Evolutionary conservation across 2,329 filamentous ascomycete species (phyloP).

Genomic region (Ambrosiella beaveri): DNA sequence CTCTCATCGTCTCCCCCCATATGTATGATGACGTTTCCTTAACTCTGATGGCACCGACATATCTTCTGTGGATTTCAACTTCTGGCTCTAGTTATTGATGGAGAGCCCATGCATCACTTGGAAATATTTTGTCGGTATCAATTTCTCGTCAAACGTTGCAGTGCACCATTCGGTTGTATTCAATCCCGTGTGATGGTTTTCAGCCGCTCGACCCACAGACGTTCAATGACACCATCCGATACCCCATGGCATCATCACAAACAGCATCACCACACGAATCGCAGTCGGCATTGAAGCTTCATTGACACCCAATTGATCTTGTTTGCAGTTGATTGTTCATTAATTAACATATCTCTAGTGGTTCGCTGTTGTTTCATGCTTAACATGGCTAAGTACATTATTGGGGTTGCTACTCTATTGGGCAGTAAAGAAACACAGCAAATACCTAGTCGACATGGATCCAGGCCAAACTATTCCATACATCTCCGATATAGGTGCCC

Average conservation of each 20-base stretch:
- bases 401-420: slow-evolving; percentile 56
- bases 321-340: not conserved
- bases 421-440: slow-evolving; percentile 36
- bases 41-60: too few relatives aligned
- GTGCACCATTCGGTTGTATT: not conserved
- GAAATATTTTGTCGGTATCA: not conserved
- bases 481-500: slow-evolving; percentile 50
- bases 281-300: not conserved
- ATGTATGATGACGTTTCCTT: too few relatives aligned
- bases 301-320: not conserved
- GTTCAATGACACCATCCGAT: not conserved
- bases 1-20: too few relatives aligned
- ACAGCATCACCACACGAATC: not conserved
- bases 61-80: not conserved
- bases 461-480: slow-evolving; percentile 45
- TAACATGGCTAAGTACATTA: slow-evolving; percentile 49
- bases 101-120: not conserved
- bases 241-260: not conserved
- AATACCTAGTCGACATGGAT: slow-evolving; percentile 44
- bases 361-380: slow-evolving; percentile 50
- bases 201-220: not conserved
- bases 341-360: slow-evolving; percentile 24
- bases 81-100: not conserved
- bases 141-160: not conserved
- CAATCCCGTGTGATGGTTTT: not conserved